phyloP scores from a whole-genome alignment of 352 stramenopile genomes.

The Pythium utonaiense region DNA sequence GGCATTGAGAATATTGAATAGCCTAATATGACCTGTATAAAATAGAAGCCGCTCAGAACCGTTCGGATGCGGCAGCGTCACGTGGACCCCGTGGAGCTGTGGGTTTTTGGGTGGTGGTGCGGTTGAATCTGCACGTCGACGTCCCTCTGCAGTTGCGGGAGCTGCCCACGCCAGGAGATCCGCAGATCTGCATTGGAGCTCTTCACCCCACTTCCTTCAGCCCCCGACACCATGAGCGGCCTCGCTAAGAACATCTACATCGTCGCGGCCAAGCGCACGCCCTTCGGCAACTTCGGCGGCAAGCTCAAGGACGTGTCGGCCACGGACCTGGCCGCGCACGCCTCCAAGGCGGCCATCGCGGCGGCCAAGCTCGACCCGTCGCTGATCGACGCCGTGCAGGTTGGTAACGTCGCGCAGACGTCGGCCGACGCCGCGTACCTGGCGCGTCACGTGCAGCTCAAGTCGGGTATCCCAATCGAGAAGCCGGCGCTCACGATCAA shows the following conservation, averaged over 20 bases:
- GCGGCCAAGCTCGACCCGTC: constrained; percentile 80
- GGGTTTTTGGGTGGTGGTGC: constrained; percentile 2
- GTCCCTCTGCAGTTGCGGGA: not conserved
- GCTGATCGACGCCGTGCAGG: constrained; percentile 91
- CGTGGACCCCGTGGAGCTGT: not conserved
- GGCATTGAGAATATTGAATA: not conserved
- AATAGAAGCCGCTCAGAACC: not conserved
- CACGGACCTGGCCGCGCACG: constrained; percentile 88
- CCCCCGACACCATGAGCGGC: constrained; percentile 27
- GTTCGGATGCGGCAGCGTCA: not conserved
- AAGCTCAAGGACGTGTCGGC: constrained; percentile 91
- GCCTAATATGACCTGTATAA: not conserved
- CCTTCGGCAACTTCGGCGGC: constrained; percentile 94
- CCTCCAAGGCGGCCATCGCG: constrained; percentile 83
- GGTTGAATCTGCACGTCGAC: constrained; percentile 4
- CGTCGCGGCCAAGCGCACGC: constrained; percentile 94
- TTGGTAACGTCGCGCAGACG: constrained; percentile 96
- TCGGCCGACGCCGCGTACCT: constrained; percentile 93
- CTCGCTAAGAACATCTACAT: constrained; percentile 91
- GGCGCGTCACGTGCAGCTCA: constrained; percentile 93
- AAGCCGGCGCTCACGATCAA: constrained; percentile 96
- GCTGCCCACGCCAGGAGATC: not conserved
- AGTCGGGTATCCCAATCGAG: constrained; percentile 84
- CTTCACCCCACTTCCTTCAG: not conserved
- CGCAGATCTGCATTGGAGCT: constrained; percentile 7